Evolutionary conservation across 345 rosid species (phyloP), one percentile per base, ranked within the genome.

Genomic region (Angophora floribunda): DNA sequence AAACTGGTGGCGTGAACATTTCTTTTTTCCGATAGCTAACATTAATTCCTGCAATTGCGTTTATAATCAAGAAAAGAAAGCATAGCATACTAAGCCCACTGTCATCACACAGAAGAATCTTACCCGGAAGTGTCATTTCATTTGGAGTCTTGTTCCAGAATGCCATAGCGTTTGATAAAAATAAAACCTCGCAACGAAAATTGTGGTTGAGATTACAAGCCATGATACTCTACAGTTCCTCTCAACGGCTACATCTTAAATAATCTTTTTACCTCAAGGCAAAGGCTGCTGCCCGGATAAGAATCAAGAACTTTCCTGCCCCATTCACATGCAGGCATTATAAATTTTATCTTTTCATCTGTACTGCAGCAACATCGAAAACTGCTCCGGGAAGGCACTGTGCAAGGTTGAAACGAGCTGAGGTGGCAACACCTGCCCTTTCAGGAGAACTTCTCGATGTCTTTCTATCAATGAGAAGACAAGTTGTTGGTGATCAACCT

Each of bases 321-420:
- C 22, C 14, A 0, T 22, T 75, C 24, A 11, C 22, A 22, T 5
- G 84, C 49, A 41, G 49, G 8, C 19, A 75, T 1, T 7, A 41
- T 21, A 0, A 75, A 36, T 36, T 32, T 70, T 16, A 70, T 14
- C 45, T 41, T 41, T n/a, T 85, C 79, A 85, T 63, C 86, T 61
- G 50, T 89, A 89, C 75, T 89, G 87, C 52, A 84, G 90, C 92
- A 94, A 94, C 91, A 92, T 91, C 21, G 80, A 41, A 49, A 67
- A 61, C 63, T 51, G 87, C 78, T 89, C 92, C 3, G 97, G 97
- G 87, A 92, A 96, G 80, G 93, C 91, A 82, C 87, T 53, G 80
- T 87, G 55, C 91, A 97, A 95, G 63, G 86, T 91, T 21, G 94
- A 89, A 86, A 93, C 75, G 51, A 89, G 90, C 84, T 92, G 89